Conservation (phyloP, 2,329 filamentous ascomycete species). For the Hirsutella rhossiliensis region DNA sequence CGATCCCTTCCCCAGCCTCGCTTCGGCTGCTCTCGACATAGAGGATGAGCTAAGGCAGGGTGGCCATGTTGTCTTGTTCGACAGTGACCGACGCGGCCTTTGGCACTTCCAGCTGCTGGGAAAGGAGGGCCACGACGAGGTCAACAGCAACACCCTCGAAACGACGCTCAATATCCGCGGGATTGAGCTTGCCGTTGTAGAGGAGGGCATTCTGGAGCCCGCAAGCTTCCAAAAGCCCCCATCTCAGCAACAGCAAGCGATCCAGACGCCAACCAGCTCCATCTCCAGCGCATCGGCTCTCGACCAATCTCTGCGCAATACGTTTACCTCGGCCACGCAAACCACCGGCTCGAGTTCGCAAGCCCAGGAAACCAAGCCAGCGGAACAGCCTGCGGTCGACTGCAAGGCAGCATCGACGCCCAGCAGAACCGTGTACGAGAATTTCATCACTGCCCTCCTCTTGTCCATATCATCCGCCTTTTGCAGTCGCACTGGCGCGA, state of each 20-base stretch:
- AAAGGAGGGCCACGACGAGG: conserved; percentile 23
- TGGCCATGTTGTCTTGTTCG: conserved; percentile 41
- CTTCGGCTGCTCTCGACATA: conserved; percentile 35
- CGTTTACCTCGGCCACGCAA: conserved; percentile 5
- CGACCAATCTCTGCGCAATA: conserved; percentile 21
- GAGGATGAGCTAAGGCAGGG: conserved; percentile 37
- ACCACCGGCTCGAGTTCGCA: conserved; percentile 2
- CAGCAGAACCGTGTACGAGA: conserved; percentile 36
- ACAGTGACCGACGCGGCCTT: conserved; percentile 34
- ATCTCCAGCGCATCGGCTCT: conserved; percentile 27
- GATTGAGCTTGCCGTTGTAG: conserved; percentile 29
- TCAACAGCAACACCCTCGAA: conserved; percentile 17
- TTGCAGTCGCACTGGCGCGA: conserved; percentile 33
- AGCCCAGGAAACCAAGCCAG: conserved; percentile 14
- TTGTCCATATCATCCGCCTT: conserved; percentile 37
- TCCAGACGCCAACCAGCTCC: conserved; percentile 34
- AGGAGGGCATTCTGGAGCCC: conserved; percentile 40
- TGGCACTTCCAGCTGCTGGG: conserved; percentile 41
- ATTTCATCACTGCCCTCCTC: conserved; percentile 40
- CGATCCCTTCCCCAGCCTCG: conserved; percentile 30
- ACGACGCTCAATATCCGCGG: conserved; percentile 30
- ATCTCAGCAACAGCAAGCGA: conserved; percentile 25
- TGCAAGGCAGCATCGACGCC: conserved; percentile 10
- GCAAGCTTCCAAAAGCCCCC: conserved; percentile 29
- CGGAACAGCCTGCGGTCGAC: conserved; percentile 15